A percentile compares a stretch with the other conserved stretches of the same genome.
Evolutionary conservation across 2,329 filamentous ascomycete species (phyloP).

Genomic region (Exophiala spinifera): DNA sequence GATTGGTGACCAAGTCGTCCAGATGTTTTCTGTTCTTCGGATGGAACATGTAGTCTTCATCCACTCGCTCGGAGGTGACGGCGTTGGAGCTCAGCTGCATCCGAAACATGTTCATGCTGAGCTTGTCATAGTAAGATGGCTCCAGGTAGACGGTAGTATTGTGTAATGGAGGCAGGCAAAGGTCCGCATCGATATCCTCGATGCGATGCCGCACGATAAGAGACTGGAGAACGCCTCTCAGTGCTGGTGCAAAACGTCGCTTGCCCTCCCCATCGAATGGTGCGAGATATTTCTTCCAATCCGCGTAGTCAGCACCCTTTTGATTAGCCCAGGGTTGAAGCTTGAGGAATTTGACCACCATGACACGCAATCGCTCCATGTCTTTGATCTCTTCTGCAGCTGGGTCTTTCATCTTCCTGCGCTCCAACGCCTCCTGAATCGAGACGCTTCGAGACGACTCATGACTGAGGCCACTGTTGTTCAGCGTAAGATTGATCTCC

Average conservation of each 20-base stretch:
- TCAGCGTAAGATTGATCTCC: constrained; percentile 55
- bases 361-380: constrained; percentile 62
- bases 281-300: constrained; percentile 73
- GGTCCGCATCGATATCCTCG: constrained; percentile 64
- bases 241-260: constrained; percentile 41
- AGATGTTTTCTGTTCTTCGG: constrained; percentile 66
- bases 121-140: constrained; percentile 78
- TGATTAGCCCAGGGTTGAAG: constrained; percentile 75
- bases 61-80: constrained; percentile 79
- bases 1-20: constrained; percentile 67
- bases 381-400: constrained; percentile 59
- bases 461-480: constrained; percentile 32
- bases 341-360: constrained; percentile 69
- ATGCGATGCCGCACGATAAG: constrained; percentile 78
- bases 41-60: constrained; percentile 87
- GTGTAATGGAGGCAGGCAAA: constrained; percentile 66
- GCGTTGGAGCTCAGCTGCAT: constrained; percentile 83
- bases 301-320: constrained; percentile 55
- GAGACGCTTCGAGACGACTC: constrained; percentile 12
- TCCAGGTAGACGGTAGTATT: constrained; percentile 72
- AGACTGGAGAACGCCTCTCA: constrained; percentile 69
- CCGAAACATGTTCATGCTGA: constrained; percentile 80
- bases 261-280: constrained; percentile 58
- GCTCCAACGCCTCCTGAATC: constrained; percentile 17
- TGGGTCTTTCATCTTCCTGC: constrained; percentile 38